These are phyloP conservation scores for Capsicum rhomboideum DNA, from an alignment of 257 asterid genomes.

Conservation along the genomic window DNA sequence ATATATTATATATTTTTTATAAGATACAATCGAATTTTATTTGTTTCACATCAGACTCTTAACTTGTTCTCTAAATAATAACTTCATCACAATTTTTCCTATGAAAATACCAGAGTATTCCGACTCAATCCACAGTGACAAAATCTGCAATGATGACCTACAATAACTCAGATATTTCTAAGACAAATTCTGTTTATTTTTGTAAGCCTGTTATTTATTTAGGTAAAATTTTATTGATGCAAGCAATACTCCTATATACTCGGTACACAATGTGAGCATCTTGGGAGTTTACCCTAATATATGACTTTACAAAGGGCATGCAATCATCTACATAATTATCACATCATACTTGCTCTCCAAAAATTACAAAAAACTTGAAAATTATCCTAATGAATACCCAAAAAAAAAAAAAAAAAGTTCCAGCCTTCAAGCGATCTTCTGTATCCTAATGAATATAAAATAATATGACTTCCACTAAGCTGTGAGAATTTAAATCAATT, in stretches of 20 bases:
- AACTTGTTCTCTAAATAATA: neutral
- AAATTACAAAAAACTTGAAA: neutral
- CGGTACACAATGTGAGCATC: neutral
- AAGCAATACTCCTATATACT: neutral
- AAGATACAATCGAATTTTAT: neutral
- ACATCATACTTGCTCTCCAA: neutral
- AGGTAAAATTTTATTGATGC: too few species aligned
- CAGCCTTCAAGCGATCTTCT: neutral
- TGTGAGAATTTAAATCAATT: neutral
- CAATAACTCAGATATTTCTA: neutral
- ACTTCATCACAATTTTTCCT: neutral
- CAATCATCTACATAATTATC: neutral
- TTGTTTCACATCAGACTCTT: neutral
- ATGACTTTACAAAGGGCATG: neutral
- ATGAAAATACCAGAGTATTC: neutral
- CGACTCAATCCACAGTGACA: neutral
- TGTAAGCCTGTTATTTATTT: neutral
- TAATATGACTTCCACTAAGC: neutral
- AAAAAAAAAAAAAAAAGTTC: neutral
- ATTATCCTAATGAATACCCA: neutral
- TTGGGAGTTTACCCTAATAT: neutral
- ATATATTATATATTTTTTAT: neutral
- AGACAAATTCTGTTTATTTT: neutral
- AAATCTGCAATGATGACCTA: neutral
- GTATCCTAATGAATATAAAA: neutral